Conservation (phyloP, 345 rosid genomes). For the Rhodamnia argentea region DNA sequence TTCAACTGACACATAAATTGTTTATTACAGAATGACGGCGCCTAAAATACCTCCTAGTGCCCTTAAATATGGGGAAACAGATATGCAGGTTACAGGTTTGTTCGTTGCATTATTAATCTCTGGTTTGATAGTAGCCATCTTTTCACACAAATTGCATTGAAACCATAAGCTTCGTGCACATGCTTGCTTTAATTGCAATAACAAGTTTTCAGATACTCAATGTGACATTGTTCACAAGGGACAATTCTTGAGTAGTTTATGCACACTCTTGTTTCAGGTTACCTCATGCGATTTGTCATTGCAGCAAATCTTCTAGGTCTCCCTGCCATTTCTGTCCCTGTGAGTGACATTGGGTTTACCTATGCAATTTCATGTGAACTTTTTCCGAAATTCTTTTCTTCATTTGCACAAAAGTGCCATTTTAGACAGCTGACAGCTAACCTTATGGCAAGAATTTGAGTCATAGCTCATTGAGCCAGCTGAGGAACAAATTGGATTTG, state of each 20-base stretch:
- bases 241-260: not conserved
- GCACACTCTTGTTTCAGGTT: conserved; percentile 23
- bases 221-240: not conserved
- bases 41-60: conserved; percentile 64
- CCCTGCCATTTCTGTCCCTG: conserved; percentile 81
- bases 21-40: conserved; percentile 62
- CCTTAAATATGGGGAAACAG: conserved; percentile 66
- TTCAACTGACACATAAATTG: not conserved
- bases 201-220: not conserved
- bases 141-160: not conserved
- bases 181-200: not conserved
- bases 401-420: not conserved
- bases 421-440: not conserved
- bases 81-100: conserved; percentile 60
- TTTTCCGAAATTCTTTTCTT: not conserved
- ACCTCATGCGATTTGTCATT: conserved; percentile 58
- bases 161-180: not conserved
- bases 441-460: not conserved
- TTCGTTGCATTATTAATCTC: not conserved
- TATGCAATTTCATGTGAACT: not conserved
- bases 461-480: not conserved
- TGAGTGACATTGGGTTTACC: conserved; percentile 13
- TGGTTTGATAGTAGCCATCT: not conserved
- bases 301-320: conserved; percentile 74
- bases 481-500: not conserved